These are phyloP conservation scores for Lentinula guzmanii DNA, from an alignment of 768 basidiomycete genomes.

Conservation along the genomic window DNA sequence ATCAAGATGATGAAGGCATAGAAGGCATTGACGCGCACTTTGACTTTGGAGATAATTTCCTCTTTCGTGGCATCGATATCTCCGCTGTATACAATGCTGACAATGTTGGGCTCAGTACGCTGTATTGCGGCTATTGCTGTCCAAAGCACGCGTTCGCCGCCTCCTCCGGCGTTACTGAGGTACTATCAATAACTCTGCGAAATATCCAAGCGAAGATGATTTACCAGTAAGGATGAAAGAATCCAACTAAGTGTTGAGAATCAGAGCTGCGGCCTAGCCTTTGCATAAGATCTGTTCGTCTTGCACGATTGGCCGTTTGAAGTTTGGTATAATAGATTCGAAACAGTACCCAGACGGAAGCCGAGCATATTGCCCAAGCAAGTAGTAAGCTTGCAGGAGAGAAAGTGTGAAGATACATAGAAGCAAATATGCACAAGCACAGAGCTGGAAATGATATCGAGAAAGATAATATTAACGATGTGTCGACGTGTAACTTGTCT, in stretches of 20 bases:
- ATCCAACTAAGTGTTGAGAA: slow-evolving; percentile 51
- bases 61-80: slow-evolving; percentile 78
- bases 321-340: neutral
- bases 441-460: no score
- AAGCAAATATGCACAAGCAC: neutral
- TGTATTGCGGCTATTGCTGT: slow-evolving; percentile 79
- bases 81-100: slow-evolving; percentile 86
- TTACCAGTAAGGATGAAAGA: slow-evolving; percentile 57
- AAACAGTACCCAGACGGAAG: neutral
- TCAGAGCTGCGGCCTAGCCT: neutral
- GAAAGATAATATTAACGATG: no score
- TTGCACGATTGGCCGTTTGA: neutral
- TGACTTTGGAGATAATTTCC: slow-evolving; percentile 74
- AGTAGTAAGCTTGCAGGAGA: neutral
- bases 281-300: neutral
- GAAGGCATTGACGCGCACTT: slow-evolving; percentile 39
- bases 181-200: slow-evolving; percentile 24
- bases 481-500: no score
- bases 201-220: neutral
- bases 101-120: slow-evolving; percentile 50
- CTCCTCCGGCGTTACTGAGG: slow-evolving; percentile 88
- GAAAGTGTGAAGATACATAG: neutral
- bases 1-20: neutral
- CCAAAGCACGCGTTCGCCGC: slow-evolving; percentile 95
- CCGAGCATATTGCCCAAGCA: neutral